Evolutionary conservation across 192 early-diverging fungal species (phyloP).

Genomic region (Gaertneriomyces semiglobifer): DNA sequence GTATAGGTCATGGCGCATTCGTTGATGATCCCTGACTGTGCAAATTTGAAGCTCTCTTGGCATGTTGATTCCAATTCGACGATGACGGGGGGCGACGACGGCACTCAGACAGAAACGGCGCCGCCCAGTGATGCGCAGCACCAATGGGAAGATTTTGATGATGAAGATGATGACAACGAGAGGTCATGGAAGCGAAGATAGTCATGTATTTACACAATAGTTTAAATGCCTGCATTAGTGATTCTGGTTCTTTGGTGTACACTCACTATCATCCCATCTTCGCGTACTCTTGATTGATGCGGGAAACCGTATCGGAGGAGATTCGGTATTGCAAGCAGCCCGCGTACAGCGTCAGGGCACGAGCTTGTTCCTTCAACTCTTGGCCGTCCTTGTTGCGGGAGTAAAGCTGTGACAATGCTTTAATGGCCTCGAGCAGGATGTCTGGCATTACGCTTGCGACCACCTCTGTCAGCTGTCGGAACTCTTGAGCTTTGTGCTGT

Average conservation of each 20-base stretch:
- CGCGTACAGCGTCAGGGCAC: slow-evolving; percentile 74
- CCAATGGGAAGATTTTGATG: background rate
- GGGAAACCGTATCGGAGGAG: slow-evolving; percentile 60
- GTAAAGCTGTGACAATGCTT: slow-evolving; percentile 46
- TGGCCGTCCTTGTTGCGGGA: slow-evolving; percentile 40
- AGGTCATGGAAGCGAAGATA: slow-evolving; percentile 8
- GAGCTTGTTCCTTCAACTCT: slow-evolving; percentile 59
- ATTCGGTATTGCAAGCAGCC: slow-evolving; percentile 84
- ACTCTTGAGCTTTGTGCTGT: slow-evolving; percentile 61
- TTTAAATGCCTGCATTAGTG: too few relatives aligned
- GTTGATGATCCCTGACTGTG: too few relatives aligned
- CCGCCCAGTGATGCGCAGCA: background rate
- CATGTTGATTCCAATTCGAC: too few relatives aligned
- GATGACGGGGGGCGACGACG: too few relatives aligned
- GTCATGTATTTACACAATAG: too few relatives aligned
- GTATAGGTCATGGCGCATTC: too few relatives aligned
- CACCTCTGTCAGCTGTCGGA: slow-evolving; percentile 59
- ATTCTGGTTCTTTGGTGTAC: too few relatives aligned
- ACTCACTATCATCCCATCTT: too few relatives aligned
- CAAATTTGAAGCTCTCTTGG: too few relatives aligned
- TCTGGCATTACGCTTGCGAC: slow-evolving; percentile 75
- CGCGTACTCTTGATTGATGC: too few relatives aligned
- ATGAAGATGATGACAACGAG: slow-evolving; percentile 7
- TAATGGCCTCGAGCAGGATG: slow-evolving; percentile 71
- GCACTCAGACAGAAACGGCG: too few relatives aligned